Base-by-base conservation (phyloP, 345 rosid genomes). In the Dimocarpus longan region DNA sequence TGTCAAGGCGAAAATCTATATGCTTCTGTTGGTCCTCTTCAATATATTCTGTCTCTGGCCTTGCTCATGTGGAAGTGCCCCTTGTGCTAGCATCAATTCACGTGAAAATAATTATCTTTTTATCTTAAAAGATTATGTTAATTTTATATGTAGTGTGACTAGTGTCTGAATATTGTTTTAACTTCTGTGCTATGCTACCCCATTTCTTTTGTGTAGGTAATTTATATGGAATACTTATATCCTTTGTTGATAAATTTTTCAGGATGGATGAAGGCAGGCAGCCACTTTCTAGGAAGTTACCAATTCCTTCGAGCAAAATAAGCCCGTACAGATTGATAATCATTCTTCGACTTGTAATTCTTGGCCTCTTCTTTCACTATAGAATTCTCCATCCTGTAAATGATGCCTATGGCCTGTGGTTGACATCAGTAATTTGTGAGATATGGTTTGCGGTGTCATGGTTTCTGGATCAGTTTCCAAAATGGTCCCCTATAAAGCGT, bases 241-340 rank as follows among this genome's bases (percentile, higher is more conserved):
- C 48, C 54, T 63, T 71, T 68, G 32, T 77, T 43, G 22, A 42
- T 80, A 5, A 32, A 19, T 22, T 83, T 88, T 26, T 72, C 92
- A 97, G 99, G 98, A 97, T 97, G 99, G 99, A 97, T 78, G 99
- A 97, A 88, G 99, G 98, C 79, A 90, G 99, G 84, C 98, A 97
- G 86, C 99, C 99, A 70, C 91, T 97, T 77, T 97, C 98, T 4
- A 89, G 99, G 86, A 97, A 97, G 88, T 80, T 97, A 78, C 95
- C 99, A 3, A 80, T 97, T 83, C 90, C 91, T 42, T 97, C 99
- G 1, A 97, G 99, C 98, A 97, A 87, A 90, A 97, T 97, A 62
- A 97, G 87, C 81, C 99, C 99, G 1, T 97, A 97, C 85, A 83
- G 99, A 82, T 74, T 97, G 91, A 77, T 94, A 70, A 88, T 97